Evolutionary conservation across 2,329 filamentous ascomycete genomes (phyloP).

Genomic region (Neopestalotiopsis clavispora): DNA sequence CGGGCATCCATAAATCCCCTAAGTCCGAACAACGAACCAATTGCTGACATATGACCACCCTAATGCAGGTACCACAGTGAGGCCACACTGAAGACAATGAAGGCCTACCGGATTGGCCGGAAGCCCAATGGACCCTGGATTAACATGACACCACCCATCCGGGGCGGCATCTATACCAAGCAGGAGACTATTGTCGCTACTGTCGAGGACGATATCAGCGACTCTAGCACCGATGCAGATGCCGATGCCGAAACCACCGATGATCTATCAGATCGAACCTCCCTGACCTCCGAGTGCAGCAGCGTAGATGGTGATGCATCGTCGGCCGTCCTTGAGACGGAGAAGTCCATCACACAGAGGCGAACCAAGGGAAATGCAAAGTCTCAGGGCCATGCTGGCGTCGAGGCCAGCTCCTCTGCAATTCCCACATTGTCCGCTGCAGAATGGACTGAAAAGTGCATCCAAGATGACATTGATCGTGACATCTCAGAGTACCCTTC

Average conservation of each 20-base stretch:
- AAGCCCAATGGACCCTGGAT: conserved; percentile 58
- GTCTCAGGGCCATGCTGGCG: neutral
- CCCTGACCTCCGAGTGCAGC: conserved; percentile 22
- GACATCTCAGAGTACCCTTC: conserved; percentile 53
- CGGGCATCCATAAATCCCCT: conserved; percentile 4
- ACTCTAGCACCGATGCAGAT: conserved; percentile 15
- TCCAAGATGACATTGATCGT: conserved; percentile 40
- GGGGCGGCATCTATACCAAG: conserved; percentile 48
- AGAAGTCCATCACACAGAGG: conserved; percentile 8
- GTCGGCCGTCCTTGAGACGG: neutral
- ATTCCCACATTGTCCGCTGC: conserved; percentile 19
- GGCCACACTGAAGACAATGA: conserved; percentile 60
- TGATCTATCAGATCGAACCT: conserved; percentile 19
- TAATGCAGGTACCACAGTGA: conserved; percentile 60
- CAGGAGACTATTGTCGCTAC: neutral
- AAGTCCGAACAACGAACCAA: conserved; percentile 10
- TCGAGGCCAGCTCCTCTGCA: neutral
- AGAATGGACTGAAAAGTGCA: conserved; percentile 41
- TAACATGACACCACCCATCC: conserved; percentile 64
- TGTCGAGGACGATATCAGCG: neutral
- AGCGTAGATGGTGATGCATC: conserved; percentile 9
- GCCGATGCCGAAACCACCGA: conserved; percentile 8
- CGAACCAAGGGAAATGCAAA: neutral
- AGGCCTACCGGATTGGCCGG: conserved; percentile 63
- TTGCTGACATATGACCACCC: conserved; percentile 30